phyloP scores from a whole-genome alignment of 768 basidiomycete species.

The Gloeophyllum trabeum region DNA sequence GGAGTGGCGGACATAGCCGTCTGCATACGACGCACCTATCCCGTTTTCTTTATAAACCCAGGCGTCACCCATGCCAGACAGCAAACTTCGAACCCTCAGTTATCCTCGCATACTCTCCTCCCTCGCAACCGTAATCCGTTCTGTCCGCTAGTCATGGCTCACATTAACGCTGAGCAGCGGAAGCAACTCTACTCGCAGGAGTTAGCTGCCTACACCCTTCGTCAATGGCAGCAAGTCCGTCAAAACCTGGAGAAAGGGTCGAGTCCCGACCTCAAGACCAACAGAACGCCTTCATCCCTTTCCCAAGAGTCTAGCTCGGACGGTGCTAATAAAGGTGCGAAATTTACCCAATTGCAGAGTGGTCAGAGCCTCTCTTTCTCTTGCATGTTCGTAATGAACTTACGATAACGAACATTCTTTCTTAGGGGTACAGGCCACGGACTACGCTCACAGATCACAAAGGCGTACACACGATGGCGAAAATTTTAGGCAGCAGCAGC shows the following conservation, averaged over 20 bases:
- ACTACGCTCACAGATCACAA: slow-evolving; percentile 14
- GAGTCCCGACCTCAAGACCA: slow-evolving; percentile 1
- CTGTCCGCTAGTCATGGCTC: slow-evolving; percentile 1
- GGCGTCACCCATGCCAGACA: too few species aligned
- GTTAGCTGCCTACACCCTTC: slow-evolving; percentile 26
- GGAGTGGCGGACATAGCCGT: too few species aligned
- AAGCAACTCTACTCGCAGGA: slow-evolving; percentile 25
- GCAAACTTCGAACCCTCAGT: too few species aligned
- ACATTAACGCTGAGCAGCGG: slow-evolving; percentile 13
- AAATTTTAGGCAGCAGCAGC: slow-evolving; percentile 6
- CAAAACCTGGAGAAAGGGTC: slow-evolving; percentile 13
- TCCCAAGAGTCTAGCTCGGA: background rate
- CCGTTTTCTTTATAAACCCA: too few species aligned
- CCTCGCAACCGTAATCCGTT: too few species aligned
- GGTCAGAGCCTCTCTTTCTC: background rate
- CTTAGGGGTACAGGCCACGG: slow-evolving; percentile 15
- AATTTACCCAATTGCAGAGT: background rate
- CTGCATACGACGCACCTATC: too few species aligned
- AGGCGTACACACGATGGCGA: slow-evolving; percentile 7
- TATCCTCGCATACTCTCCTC: too few species aligned
- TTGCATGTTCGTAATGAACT: slow-evolving; percentile 2
- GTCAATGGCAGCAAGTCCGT: slow-evolving; percentile 22
- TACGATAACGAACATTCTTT: slow-evolving; percentile 1
- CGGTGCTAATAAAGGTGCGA: background rate
- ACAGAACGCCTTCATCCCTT: background rate